phyloP scores from a whole-genome alignment of 768 basidiomycete genomes.

The Mycena kentingensis region DNA sequence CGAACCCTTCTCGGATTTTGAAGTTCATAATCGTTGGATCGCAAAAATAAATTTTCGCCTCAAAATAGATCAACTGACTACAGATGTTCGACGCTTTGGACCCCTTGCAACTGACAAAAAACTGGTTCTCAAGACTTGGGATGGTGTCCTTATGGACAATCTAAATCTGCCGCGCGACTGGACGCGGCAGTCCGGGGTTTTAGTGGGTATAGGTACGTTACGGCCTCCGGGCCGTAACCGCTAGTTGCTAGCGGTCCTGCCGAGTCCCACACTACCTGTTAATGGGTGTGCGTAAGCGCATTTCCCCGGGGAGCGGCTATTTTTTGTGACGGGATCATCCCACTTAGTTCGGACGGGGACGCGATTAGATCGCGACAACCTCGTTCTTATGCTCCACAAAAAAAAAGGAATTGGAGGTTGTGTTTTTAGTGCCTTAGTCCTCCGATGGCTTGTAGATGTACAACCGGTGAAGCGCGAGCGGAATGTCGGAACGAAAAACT shows the following conservation, averaged over 20 bases:
- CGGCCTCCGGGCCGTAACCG: too few species aligned
- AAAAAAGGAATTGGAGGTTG: too few species aligned
- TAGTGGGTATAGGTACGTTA: too few species aligned
- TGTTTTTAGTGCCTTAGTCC: too few species aligned
- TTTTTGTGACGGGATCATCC: too few species aligned
- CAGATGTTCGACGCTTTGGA: neutral
- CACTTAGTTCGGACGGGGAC: too few species aligned
- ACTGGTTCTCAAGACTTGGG: neutral
- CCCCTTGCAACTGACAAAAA: neutral
- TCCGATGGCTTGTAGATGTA: too few species aligned
- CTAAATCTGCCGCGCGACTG: slow-evolving; percentile 4
- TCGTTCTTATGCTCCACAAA: too few species aligned
- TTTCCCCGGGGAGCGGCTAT: neutral
- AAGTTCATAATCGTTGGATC: slow-evolving; percentile 2
- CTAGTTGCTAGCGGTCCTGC: too few species aligned
- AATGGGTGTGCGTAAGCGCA: neutral
- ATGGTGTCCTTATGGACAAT: slow-evolving; percentile 5
- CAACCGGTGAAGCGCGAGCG: too few species aligned
- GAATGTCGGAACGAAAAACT: too few species aligned
- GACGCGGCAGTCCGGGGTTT: slow-evolving; percentile 1
- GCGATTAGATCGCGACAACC: too few species aligned
- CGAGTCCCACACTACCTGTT: neutral
- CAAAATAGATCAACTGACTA: neutral
- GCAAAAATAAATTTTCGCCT: neutral
- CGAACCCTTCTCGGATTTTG: neutral